Base-by-base conservation (phyloP, 75 land plant genomes). In the Larix kaempferi region DNA sequence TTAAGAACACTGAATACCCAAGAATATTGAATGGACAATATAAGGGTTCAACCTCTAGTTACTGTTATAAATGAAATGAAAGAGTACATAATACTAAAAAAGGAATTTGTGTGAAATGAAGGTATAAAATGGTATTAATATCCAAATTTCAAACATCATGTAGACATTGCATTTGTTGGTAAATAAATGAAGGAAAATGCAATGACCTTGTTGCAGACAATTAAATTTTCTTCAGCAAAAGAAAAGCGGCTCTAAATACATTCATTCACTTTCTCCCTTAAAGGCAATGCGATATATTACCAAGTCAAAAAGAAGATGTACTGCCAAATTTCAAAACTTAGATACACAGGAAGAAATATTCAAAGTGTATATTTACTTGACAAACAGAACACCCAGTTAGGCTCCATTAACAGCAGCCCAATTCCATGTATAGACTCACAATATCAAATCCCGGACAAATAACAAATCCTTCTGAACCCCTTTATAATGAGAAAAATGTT, bases 371-470 rank as follows among this genome's bases (percentile, higher is more conserved):
- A 10, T 49, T 49, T 49, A 49, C 54, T 49, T 49, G 12, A 49
- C 54, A 49, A 49, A 10, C 12, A 49, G 54, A 49, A 11, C 11
- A 49, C 52, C 52, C 52, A 49, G 11, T 49, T 49, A 8, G 52
- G 0, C 11, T 49, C 12, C 52, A 63, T 63, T 63, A 23, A 8
- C 23, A 63, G 16, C 66, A 63, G 56, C 16, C 17, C 37, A 19
- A 71, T 35, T 64, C 49, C 74, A 71, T 41, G 59, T 74, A 71
- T 52, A 80, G 84, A 72, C 84, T 82, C 84, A 60, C 78, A 82
- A 69, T 80, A 77, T 71, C 71, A 76, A 82, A 76, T 80, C 73
- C 84, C 66, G 79, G 80, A 80, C 64, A 56, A 78, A 78, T 80
- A 78, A 73, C 77, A 80, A 78, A 78, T 80, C 62, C 71, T 77